Evolutionary conservation across 345 rosid genomes (phyloP), one percentile per base, ranked within the genome.

Genomic region (Brassica juncea): DNA sequence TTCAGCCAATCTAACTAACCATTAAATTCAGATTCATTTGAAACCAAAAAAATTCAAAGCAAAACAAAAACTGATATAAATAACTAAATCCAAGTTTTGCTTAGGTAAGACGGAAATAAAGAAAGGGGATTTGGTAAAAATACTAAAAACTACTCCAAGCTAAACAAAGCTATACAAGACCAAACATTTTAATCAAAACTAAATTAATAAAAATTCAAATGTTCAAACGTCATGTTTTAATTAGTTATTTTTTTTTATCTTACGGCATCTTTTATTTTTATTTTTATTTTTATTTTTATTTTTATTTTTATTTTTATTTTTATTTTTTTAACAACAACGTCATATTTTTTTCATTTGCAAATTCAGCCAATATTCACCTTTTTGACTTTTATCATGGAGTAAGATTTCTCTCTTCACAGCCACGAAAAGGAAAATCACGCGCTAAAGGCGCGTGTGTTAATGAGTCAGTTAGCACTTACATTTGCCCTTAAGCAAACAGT

Each of bases 161-260:
- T 23, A 42, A 42, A 11, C 49, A 42, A 44, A 14, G n/a, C 54
- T 6, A 44, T 42, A 44, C 12, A 44, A 4, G 19, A 68, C 7
- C 34, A 76, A 60, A 76, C 61, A 59, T 59, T 68, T 9, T 67
- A 67, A 75, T 34, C 27, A 66, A 75, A 69, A 16, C 23, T 54
- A 54, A 16, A 1, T 8, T 4, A 65, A 23, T 14, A 44, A 64
- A 49, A 16, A 52, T 7, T 25, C n/a, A 62, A 73, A 42, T 15
- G 14, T 14, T 4, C 0, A 75, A 66, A 2, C 55, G 37, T 66
- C 52, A 65, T 23, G 3, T 66, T 54, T 6, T 62, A 8, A 57
- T 62, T 0, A 23, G 25, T 23, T 23, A 0, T 23, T 23, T 23
- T 23, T 23, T 23, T 23, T 23, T 23, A 23, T 23, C 25, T 23